These are phyloP conservation scores for Metschnikowia rubicola DNA, from an alignment of 805 yeast species.

Conservation along the genomic window DNA sequence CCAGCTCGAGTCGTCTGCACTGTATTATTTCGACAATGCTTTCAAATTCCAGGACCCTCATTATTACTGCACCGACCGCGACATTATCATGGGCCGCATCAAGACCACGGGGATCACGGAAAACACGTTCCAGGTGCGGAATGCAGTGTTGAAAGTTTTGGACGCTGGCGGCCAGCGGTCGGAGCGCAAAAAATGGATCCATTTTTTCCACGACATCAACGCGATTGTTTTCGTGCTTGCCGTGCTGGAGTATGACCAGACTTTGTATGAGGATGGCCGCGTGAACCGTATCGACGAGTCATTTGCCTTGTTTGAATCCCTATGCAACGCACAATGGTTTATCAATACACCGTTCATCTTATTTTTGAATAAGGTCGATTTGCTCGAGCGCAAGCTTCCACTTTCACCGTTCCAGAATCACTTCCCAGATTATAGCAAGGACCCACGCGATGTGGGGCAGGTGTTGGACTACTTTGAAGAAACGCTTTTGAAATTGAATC, in stretches of 20 bases:
- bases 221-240: constrained; percentile 87
- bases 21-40: constrained; percentile 77
- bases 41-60: constrained; percentile 56
- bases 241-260: constrained; percentile 88
- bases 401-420: constrained; percentile 63
- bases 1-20: constrained; percentile 80
- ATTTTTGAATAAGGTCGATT: constrained; percentile 84
- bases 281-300: constrained; percentile 92
- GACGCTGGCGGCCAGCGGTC: constrained; percentile 98
- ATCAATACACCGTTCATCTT: constrained; percentile 80
- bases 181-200: constrained; percentile 92
- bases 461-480: constrained; percentile 71
- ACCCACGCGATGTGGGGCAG: constrained; percentile 56
- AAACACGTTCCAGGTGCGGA: constrained; percentile 65
- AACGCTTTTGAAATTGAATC: constrained; percentile 60
- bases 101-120: constrained; percentile 96
- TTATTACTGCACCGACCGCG: constrained; percentile 74
- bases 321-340: constrained; percentile 86
- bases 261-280: constrained; percentile 81
- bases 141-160: constrained; percentile 66
- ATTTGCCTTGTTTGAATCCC: constrained; percentile 73
- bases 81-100: constrained; percentile 84
- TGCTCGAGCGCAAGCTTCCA: constrained; percentile 67
- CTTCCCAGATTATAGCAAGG: constrained; percentile 76
- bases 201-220: constrained; percentile 86